Base-by-base conservation (phyloP, 2,329 filamentous ascomycete genomes). In the Colletotrichum tanaceti region DNA sequence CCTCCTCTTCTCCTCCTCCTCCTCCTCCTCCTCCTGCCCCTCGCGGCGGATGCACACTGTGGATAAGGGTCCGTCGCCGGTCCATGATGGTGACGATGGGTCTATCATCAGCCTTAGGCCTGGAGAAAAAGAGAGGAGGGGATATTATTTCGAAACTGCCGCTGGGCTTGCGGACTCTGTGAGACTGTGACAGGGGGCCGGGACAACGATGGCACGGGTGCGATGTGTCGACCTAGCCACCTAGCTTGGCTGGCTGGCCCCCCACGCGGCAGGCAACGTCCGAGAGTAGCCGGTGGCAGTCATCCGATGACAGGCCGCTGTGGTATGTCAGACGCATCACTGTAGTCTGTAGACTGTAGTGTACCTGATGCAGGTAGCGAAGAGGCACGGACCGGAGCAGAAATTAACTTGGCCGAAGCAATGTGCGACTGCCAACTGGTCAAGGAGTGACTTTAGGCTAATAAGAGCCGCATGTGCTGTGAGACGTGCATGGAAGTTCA, bases 41-140 rank as follows among this genome's bases (percentile, higher is more conserved):
- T 49, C 54, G 38, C 53, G 13, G 49, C 62, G 62, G 62, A 55
- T 46, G 24, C 28, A 32, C 18, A 38, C 44, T 20, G 50, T 60
- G 63, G 55, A 32, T 22, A 38, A 43, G 20, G 38, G 7, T 35
- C 55, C 43, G 32, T 47, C 35, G 9, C 14, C 20, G 46, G 46
- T 41, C 41, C 22, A n/a, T 43, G 4, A 32, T 47, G 49, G 20
- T 43, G 63, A 18, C 28, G 20, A 68, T 60, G 62, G 62, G 62
- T 46, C 66, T 46, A 55, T 41, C 32, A 13, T 68, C 65, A 65
- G 65, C 65, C 65, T 68, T 65, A 66, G 66, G 43, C 62, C 43
- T 50, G 54, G 61, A 65, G 54, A 38, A 41, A n/a, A 65, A 54
- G 35, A 52, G 32, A 39, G 54, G 32, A 39, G 54, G 62, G 61